These are phyloP conservation scores for Acanthamoeba triangularis DNA, from an alignment of 208 protist species.

Conservation along the genomic window DNA sequence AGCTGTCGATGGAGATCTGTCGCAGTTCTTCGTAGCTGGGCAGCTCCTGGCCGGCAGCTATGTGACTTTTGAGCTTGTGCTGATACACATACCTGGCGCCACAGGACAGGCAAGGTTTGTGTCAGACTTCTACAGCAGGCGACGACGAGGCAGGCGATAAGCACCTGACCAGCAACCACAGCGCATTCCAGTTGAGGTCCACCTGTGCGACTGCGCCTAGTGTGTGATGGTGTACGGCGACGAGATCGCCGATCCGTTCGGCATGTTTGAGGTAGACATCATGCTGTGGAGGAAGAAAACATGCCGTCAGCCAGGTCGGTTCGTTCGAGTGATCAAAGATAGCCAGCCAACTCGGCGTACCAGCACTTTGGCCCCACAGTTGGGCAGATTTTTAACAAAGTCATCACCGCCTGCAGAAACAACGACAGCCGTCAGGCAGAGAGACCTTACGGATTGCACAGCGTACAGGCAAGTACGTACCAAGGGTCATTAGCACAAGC, in stretches of 20 bases:
- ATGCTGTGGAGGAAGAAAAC: too few species aligned
- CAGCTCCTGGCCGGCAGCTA: neutral
- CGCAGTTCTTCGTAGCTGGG: conserved; percentile 58
- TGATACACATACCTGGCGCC: neutral
- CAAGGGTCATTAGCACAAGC: conserved; percentile 50
- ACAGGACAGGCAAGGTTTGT: neutral
- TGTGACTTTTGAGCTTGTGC: conserved; percentile 40
- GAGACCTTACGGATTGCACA: neutral
- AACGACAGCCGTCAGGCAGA: neutral
- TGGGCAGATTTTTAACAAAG: conserved; percentile 62
- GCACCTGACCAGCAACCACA: conserved; percentile 23
- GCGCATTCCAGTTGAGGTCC: conserved; percentile 29
- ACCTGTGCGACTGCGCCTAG: neutral
- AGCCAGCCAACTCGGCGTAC: neutral
- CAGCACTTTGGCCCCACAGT: conserved; percentile 65
- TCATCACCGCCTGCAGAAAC: conserved; percentile 14
- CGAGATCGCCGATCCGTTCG: conserved; percentile 17
- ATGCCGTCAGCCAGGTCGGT: too few species aligned
- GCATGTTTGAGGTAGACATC: conserved; percentile 31
- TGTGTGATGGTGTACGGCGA: neutral
- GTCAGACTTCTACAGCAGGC: neutral
- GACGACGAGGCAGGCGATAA: neutral
- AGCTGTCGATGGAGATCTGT: neutral
- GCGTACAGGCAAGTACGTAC: neutral
- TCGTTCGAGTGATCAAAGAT: neutral